Evolutionary conservation across 805 yeast species (phyloP), one percentile per base, ranked within the genome.

Genomic region (Starmerella roubikii): DNA sequence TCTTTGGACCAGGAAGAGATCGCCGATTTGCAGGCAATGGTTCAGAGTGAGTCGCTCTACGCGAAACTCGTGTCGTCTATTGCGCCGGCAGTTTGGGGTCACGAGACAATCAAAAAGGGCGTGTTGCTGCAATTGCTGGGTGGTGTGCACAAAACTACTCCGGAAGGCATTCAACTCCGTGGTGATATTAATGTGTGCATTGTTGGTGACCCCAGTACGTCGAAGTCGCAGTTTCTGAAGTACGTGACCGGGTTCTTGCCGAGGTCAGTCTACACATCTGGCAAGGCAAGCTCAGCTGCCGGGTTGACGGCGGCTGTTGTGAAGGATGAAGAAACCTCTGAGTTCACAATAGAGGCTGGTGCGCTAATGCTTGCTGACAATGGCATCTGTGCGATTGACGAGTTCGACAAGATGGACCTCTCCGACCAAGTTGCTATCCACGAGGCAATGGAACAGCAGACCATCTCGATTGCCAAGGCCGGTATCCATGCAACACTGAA

Each of bases 391-490:
- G 93, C 95, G 53, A 91, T 91, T 59, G 98, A 91, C 59, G 98
- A 91, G 64, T 91, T 91, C 53, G 98, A 91, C 58, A 91, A 91
- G 65, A 91, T 91, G 98, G 96, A 88, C 59, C 60, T 86, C 31
- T 62, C 76, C 1, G 97, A 91, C 61, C 97, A 91, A 62, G 97
- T 91, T 39, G 97, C 97, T 3, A 88, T 91, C 64, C 98, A 91
- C 64, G 98, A 91, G 65, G 98, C 97, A 19, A 91, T 91, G 98
- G 98, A 91, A 69, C 98, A 91, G 63, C 98, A 91, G 61, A 91
- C 98, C 0, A 91, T 91, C 49, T 86, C 96, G 13, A 91, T 91
- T 54, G 96, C 98, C 10, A 91, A 91, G 59, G 98, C 98, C 1
- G 98, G 98, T 55, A 91, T 91, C 47, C 96, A 91, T 55, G 97